phyloP scores from a whole-genome alignment of 1,284 basidiomycete genomes.

The Vanrija sp. region DNA sequence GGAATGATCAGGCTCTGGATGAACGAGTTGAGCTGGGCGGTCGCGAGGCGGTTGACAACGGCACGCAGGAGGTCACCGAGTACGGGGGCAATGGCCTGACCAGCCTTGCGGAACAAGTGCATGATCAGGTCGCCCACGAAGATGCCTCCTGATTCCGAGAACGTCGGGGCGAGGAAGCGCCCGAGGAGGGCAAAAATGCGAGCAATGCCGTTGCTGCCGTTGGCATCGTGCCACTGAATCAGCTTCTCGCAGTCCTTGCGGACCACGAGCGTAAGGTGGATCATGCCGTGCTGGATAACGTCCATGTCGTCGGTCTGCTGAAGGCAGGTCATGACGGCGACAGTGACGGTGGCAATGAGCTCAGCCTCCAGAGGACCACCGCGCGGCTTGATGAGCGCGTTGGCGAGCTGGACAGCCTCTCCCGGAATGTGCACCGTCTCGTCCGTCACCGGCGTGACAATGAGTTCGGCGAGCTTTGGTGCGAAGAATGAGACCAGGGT shows the following conservation, averaged over 20 bases:
- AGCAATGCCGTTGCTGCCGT: constrained; percentile 68
- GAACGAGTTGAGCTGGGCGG: constrained; percentile 82
- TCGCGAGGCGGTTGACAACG: constrained; percentile 72
- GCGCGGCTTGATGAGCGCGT: constrained; percentile 64
- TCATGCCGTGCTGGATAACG: constrained; percentile 76
- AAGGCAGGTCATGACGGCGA: constrained; percentile 67
- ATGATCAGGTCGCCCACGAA: constrained; percentile 92
- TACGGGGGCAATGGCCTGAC: constrained; percentile 61
- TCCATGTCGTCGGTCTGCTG: constrained; percentile 71
- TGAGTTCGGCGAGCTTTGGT: constrained; percentile 65
- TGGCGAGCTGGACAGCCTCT: constrained; percentile 75
- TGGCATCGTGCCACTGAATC: constrained; percentile 64
- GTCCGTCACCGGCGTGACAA: constrained; percentile 56
- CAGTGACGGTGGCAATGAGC: constrained; percentile 69
- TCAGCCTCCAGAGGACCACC: constrained; percentile 65
- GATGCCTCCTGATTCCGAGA: constrained; percentile 76
- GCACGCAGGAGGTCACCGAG: constrained; percentile 80
- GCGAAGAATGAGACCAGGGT: constrained; percentile 66
- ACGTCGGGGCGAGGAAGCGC: constrained; percentile 60
- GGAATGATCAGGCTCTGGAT: constrained; percentile 79
- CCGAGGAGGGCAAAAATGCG: constrained; percentile 70
- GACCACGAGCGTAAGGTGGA: constrained; percentile 75
- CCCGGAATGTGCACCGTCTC: constrained; percentile 65
- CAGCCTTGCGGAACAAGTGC: constrained; percentile 76
- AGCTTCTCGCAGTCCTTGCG: constrained; percentile 82